Evolutionary conservation across 1,139 yeast genomes (phyloP), one percentile per base, ranked within the genome.

Genomic region (Blastobotrys aristatus): DNA sequence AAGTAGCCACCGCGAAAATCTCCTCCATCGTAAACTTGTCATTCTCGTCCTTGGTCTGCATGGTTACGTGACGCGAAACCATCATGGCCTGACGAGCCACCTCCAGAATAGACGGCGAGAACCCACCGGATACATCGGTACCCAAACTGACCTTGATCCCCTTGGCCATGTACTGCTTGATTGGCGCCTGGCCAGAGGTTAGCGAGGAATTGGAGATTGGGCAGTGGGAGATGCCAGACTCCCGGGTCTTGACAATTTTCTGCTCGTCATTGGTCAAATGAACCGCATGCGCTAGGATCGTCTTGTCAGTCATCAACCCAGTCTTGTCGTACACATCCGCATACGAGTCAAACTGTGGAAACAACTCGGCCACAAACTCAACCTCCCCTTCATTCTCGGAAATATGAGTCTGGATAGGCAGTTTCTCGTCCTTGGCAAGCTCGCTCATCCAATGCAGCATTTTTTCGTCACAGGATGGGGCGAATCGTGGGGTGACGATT

Each of bases 81-180:
- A 88, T 65, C 33, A 87, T 74, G 0, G 96, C 87, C 53, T 85
- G 89, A 58, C 84, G 79, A 16, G 95, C 86, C 10, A 83, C 79
- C 18, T 76, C 79, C 50, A 92, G 72, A 31, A 92, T 83, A 38
- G 90, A 83, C 27, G 87, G 82, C 13, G 94, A 80, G 65, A 77
- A 88, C 0, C 98, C 98, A 7, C 96, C 98, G 39, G 96, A 84
- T 21, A 90, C 79, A 63, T 92, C 98, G 0, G 96, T 84, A 1
- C 98, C 98, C 45, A 92, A 73, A 7, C 94, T 78, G 17, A 90
- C 92, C 52, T 87, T 84, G 54, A 90, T 75, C 10, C 77, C 79
- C 46, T 76, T 74, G 44, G 82, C 73, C 50, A 89, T 70, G 44
- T 87, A 69, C 72, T 83, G 78, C 56, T 85, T 74, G 6, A 92